These are phyloP conservation scores for Leccinum imitatum DNA, from an alignment of 768 basidiomycete genomes.

Conservation along the genomic window DNA sequence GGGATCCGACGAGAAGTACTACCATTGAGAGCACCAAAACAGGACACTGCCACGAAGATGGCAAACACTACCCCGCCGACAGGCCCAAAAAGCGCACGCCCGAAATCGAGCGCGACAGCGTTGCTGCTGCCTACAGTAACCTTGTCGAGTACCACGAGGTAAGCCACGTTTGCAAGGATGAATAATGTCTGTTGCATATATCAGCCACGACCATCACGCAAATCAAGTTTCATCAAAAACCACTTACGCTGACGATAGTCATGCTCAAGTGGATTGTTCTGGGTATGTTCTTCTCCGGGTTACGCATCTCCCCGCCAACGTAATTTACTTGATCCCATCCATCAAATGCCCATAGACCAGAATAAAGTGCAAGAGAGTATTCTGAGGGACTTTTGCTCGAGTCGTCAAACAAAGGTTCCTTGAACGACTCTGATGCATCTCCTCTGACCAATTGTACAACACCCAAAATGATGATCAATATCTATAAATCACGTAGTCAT, in stretches of 20 bases:
- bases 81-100: conserved; percentile 79
- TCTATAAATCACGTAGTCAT: conserved; percentile 35
- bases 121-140: conserved; percentile 73
- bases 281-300: conserved; percentile 84
- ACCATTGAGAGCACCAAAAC: conserved; percentile 94
- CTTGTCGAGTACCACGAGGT: conserved; percentile 91
- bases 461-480: conserved; percentile 75
- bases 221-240: not conserved
- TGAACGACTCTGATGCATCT: conserved; percentile 65
- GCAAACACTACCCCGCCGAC: conserved; percentile 88
- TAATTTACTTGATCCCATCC: conserved; percentile 96
- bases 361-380: conserved; percentile 93
- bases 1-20: conserved; percentile 11
- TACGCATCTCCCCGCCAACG: conserved; percentile 84
- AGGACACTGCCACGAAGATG: conserved; percentile 88
- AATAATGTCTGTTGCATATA: conserved; percentile 58
- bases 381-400: conserved; percentile 78
- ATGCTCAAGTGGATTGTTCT: conserved; percentile 90
- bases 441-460: conserved; percentile 74
- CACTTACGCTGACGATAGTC: conserved; percentile 68
- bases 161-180: conserved; percentile 80
- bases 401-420: conserved; percentile 64
- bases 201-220: conserved; percentile 2
- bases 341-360: conserved; percentile 93
- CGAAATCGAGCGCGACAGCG: conserved; percentile 91